Conservation (phyloP, 176 grass and related monocot species). For the Musa schizocarpa region DNA sequence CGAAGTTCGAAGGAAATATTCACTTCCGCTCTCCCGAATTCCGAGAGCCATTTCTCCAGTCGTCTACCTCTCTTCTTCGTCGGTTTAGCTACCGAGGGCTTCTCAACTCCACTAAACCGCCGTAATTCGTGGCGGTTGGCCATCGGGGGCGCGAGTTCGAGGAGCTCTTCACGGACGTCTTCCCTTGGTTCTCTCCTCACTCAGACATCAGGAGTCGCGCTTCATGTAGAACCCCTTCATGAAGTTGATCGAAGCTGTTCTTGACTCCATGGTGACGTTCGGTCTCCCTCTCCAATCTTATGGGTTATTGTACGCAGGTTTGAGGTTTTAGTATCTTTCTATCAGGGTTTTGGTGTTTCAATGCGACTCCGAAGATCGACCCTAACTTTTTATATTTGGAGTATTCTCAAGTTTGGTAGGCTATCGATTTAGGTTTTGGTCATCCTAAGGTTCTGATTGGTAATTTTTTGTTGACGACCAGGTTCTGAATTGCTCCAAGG, state of each 20-base stretch:
- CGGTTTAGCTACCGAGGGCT: not conserved
- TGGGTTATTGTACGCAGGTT: too few relatives aligned
- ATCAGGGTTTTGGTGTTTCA: not conserved
- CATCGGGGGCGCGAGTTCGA: not conserved
- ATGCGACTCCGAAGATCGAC: not conserved
- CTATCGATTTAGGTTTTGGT: not conserved
- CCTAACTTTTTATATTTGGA: not conserved
- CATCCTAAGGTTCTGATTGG: not conserved
- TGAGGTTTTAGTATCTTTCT: not conserved
- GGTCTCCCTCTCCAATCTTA: too few relatives aligned
- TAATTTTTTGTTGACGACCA: not conserved
- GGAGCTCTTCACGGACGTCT: slow-evolving; percentile 11
- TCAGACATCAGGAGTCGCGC: slow-evolving; percentile 23
- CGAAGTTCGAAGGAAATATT: too few relatives aligned
- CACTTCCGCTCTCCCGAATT: too few relatives aligned
- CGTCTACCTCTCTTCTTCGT: not conserved
- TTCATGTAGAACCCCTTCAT: not conserved
- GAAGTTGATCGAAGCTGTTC: not conserved
- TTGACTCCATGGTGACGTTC: not conserved
- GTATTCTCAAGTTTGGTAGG: not conserved
- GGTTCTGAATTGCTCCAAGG: slow-evolving; percentile 15
- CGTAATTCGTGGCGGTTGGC: not conserved
- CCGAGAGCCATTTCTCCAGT: too few relatives aligned
- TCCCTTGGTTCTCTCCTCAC: slow-evolving; percentile 24
- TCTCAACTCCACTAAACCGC: not conserved